phyloP scores from a whole-genome alignment of 2,329 filamentous ascomycete species.

The Tolypocladium inflatum region DNA sequence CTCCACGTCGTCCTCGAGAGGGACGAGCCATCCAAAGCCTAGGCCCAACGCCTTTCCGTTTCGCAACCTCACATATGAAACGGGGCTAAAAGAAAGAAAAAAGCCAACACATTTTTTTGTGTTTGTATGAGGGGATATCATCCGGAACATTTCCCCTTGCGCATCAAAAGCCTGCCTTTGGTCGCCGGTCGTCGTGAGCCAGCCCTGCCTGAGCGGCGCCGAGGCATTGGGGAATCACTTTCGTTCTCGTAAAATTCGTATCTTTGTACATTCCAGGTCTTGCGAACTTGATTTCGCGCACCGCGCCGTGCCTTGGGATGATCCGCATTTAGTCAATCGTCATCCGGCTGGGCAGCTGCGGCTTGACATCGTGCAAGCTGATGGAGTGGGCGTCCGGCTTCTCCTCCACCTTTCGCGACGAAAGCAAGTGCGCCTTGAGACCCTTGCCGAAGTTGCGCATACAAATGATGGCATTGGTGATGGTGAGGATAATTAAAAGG shows the following conservation, averaged over 20 bases:
- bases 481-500: conserved; percentile 77
- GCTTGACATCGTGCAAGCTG: conserved; percentile 47
- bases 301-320: neutral
- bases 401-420: conserved; percentile 37
- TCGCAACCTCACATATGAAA: neutral
- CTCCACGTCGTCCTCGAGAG: conserved; percentile 3
- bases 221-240: conserved; percentile 3
- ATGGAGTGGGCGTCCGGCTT: conserved; percentile 48
- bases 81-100: neutral
- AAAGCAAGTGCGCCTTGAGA: conserved; percentile 75
- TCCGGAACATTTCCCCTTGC: neutral
- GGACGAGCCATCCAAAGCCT: neutral
- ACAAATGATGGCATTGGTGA: conserved; percentile 77
- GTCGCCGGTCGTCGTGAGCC: conserved; percentile 8
- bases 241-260: conserved; percentile 19
- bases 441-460: conserved; percentile 85
- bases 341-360: conserved; percentile 45
- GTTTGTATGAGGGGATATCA: neutral
- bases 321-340: conserved; percentile 43
- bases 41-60: neutral
- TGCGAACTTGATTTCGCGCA: neutral
- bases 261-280: conserved; percentile 20
- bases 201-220: conserved; percentile 2
- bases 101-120: neutral
- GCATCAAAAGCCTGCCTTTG: neutral